These are phyloP conservation scores for Cornus kousa DNA, from an alignment of 148 eudicot genomes.

Conservation along the genomic window DNA sequence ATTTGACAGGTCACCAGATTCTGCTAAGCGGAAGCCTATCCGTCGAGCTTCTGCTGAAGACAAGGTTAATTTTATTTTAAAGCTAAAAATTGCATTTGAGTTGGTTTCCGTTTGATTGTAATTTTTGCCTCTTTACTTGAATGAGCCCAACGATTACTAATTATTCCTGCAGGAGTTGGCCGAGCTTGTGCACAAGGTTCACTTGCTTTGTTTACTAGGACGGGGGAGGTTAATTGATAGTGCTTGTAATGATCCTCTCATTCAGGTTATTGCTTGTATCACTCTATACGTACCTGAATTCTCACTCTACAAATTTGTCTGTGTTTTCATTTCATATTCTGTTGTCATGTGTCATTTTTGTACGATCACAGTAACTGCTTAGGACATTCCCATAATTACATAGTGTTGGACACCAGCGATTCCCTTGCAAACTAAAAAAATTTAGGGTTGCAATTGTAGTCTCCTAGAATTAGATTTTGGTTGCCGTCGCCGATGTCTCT, in stretches of 20 bases:
- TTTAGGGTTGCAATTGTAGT: background rate
- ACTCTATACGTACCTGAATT: background rate
- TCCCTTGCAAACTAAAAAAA: background rate
- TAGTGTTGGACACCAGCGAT: background rate
- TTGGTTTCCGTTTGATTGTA: background rate
- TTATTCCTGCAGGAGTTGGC: conserved; percentile 62
- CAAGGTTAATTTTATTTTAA: conserved; percentile 47
- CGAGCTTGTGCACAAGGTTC: conserved; percentile 84
- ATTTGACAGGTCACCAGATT: conserved; percentile 59
- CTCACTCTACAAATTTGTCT: background rate
- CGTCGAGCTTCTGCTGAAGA: conserved; percentile 85
- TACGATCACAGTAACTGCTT: background rate
- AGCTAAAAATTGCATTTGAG: background rate
- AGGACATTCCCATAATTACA: background rate
- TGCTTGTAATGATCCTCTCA: conserved; percentile 85
- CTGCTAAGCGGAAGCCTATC: conserved; percentile 52
- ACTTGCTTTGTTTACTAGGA: conserved; percentile 85
- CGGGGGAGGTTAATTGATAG: conserved; percentile 83
- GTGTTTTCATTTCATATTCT: background rate
- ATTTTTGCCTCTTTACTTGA: conserved; percentile 5
- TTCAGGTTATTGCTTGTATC: conserved; percentile 54
- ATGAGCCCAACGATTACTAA: background rate
- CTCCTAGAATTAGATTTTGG: conserved; percentile 5
- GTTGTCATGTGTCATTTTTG: background rate
- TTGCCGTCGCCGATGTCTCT: background rate